Conservation (phyloP, 495 filamentous ascomycete species). For the Cetradonia linearis region DNA sequence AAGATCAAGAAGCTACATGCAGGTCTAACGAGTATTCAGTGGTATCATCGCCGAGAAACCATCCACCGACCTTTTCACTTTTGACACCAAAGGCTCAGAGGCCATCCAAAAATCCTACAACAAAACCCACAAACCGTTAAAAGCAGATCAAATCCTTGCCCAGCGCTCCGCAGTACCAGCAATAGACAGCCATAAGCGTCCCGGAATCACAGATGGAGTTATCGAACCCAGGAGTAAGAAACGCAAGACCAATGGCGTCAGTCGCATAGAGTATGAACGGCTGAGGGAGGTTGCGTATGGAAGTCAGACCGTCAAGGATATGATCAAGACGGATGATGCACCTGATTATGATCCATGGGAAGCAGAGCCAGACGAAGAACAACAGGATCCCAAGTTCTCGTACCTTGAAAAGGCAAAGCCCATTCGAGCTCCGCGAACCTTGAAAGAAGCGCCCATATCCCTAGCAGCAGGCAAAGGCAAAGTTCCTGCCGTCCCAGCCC, state of each 20-base stretch:
- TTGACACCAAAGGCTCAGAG: slow-evolving; percentile 63
- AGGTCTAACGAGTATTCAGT: slow-evolving; percentile 36
- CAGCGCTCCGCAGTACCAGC: slow-evolving; percentile 70
- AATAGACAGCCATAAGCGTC: slow-evolving; percentile 64
- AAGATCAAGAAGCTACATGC: background rate
- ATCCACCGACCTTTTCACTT: slow-evolving; percentile 67
- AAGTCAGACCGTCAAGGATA: slow-evolving; percentile 46
- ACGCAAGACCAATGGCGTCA: slow-evolving; percentile 62
- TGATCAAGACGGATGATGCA: slow-evolving; percentile 44
- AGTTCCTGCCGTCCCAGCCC: slow-evolving; percentile 67
- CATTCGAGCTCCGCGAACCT: slow-evolving; percentile 61
- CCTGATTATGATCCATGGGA: slow-evolving; percentile 71
- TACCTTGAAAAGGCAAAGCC: slow-evolving; percentile 54
- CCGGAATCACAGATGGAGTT: slow-evolving; percentile 54
- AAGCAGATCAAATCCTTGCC: slow-evolving; percentile 82
- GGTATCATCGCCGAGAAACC: slow-evolving; percentile 71
- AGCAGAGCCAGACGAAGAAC: slow-evolving; percentile 33
- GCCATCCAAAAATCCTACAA: slow-evolving; percentile 50
- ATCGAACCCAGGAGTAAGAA: slow-evolving; percentile 58
- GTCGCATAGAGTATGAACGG: slow-evolving; percentile 65
- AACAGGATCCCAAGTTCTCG: slow-evolving; percentile 43
- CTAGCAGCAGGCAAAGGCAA: slow-evolving; percentile 66
- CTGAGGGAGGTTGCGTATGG: slow-evolving; percentile 67
- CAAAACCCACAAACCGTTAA: slow-evolving; percentile 64
- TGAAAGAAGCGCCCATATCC: slow-evolving; percentile 68